Percentiles rank a stretch among this genome's conserved stretches.
Evolutionary conservation across 768 basidiomycete genomes (phyloP).

Genomic region (Russula vinacea): DNA sequence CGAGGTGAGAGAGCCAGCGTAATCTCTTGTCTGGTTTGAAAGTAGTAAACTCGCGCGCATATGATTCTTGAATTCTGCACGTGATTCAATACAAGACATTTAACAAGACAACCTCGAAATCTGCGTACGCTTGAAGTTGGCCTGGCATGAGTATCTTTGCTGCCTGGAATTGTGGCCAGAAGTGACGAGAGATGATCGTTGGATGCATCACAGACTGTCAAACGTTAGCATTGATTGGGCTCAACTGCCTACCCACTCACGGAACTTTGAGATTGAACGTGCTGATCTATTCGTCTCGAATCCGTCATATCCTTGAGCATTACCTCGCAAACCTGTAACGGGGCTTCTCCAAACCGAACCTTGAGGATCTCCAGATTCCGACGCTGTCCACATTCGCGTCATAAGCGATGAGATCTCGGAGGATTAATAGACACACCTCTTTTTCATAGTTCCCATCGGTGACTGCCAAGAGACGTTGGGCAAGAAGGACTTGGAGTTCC

Average conservation of each 20-base stretch:
- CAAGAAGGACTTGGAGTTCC: slow-evolving; percentile 89
- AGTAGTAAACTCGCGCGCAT: slow-evolving; percentile 69
- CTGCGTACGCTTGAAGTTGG: slow-evolving; percentile 70
- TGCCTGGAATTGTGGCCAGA: slow-evolving; percentile 87
- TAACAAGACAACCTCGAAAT: not conserved
- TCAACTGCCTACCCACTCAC: slow-evolving; percentile 42
- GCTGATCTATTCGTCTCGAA: slow-evolving; percentile 84
- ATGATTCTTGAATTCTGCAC: slow-evolving; percentile 66
- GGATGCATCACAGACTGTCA: slow-evolving; percentile 73
- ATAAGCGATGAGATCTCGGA: not conserved
- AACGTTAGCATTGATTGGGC: slow-evolving; percentile 4
- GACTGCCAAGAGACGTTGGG: slow-evolving; percentile 77
- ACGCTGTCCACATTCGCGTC: slow-evolving; percentile 49
- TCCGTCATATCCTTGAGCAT: slow-evolving; percentile 98
- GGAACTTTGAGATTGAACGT: slow-evolving; percentile 69
- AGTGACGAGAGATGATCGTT: slow-evolving; percentile 87
- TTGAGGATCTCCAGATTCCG: slow-evolving; percentile 92
- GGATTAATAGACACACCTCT: slow-evolving; percentile 42
- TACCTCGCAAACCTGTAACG: slow-evolving; percentile 93
- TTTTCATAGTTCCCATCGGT: slow-evolving; percentile 76
- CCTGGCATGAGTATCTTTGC: slow-evolving; percentile 78
- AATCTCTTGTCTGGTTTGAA: slow-evolving; percentile 94
- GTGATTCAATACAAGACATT: slow-evolving; percentile 2
- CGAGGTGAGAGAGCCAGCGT: slow-evolving; percentile 85
- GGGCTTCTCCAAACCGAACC: slow-evolving; percentile 90